phyloP scores from a whole-genome alignment of 2,329 filamentous ascomycete genomes.

The Microcyclosporella mali region DNA sequence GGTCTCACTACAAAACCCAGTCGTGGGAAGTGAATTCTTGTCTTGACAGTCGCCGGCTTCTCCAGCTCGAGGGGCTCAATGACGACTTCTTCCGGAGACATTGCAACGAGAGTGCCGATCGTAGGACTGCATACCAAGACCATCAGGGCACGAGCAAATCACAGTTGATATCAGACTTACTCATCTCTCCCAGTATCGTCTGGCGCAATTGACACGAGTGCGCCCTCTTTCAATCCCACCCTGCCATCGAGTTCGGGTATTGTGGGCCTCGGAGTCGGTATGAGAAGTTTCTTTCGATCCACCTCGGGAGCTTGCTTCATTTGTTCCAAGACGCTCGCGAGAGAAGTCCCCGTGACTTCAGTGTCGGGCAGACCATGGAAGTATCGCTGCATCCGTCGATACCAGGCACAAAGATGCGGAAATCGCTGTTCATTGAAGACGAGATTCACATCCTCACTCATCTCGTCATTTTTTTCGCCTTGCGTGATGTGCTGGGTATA shows the following conservation, averaged over 20 bases:
- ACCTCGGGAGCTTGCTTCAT: constrained; percentile 23
- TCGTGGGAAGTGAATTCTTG: constrained; percentile 37
- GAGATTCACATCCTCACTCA: constrained; percentile 16
- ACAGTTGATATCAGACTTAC: constrained; percentile 7
- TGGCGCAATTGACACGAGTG: constrained; percentile 31
- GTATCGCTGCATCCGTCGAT: constrained; percentile 30
- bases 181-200: constrained; percentile 38
- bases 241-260: constrained; percentile 27
- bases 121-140: constrained; percentile 27
- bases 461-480: constrained; percentile 26
- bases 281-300: constrained; percentile 20
- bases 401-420: constrained; percentile 34
- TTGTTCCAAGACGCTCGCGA: constrained; percentile 22
- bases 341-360: constrained; percentile 14
- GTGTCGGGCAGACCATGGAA: constrained; percentile 29
- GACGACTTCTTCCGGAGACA: constrained; percentile 38
- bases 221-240: constrained; percentile 29
- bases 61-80: constrained; percentile 30
- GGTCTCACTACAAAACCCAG: constrained; percentile 35
- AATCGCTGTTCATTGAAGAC: constrained; percentile 36
- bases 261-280: constrained; percentile 28
- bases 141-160: neutral
- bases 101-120: constrained; percentile 31
- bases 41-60: constrained; percentile 26
- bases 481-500: constrained; percentile 33